Evolutionary conservation across 345 rosid species (phyloP).

Genomic region (Ailanthus altissimus): DNA sequence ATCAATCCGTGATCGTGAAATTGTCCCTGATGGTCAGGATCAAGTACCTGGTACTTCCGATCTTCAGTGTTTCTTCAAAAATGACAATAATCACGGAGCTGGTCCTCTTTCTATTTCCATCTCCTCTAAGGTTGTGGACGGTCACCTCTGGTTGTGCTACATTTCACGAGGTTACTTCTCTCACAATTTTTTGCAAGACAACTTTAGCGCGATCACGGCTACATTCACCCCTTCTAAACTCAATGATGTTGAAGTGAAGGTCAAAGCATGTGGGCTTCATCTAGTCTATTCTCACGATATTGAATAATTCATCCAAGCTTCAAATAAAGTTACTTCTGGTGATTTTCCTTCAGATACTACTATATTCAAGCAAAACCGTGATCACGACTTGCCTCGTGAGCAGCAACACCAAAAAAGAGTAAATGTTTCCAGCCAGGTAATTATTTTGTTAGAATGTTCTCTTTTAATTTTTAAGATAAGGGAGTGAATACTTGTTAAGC

Average conservation of each 20-base stretch:
- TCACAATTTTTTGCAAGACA: not conserved
- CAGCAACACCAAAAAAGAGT: too few relatives aligned
- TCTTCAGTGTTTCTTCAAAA: not conserved
- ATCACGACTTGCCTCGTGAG: too few relatives aligned
- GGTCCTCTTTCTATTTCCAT: not conserved
- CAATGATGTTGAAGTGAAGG: not conserved
- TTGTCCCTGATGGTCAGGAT: too few relatives aligned
- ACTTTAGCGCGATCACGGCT: not conserved
- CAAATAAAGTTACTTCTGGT: not conserved
- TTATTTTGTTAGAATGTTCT: not conserved
- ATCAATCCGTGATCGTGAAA: too few relatives aligned
- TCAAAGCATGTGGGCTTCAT: not conserved
- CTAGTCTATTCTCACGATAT: not conserved
- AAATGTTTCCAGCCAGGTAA: constrained; percentile 20
- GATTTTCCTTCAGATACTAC: not conserved
- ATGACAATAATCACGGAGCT: too few relatives aligned
- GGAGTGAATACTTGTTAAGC: not conserved
- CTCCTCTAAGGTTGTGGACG: not conserved
- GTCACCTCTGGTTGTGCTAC: constrained; percentile 6
- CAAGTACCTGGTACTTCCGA: not conserved
- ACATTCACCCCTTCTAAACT: not conserved
- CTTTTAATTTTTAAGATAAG: not conserved
- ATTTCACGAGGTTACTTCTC: not conserved
- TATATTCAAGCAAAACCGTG: too few relatives aligned
- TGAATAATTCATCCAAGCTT: not conserved